These are phyloP conservation scores for Echeveria elegans DNA, from an alignment of 164 flowering plant genomes.

Conservation along the genomic window DNA sequence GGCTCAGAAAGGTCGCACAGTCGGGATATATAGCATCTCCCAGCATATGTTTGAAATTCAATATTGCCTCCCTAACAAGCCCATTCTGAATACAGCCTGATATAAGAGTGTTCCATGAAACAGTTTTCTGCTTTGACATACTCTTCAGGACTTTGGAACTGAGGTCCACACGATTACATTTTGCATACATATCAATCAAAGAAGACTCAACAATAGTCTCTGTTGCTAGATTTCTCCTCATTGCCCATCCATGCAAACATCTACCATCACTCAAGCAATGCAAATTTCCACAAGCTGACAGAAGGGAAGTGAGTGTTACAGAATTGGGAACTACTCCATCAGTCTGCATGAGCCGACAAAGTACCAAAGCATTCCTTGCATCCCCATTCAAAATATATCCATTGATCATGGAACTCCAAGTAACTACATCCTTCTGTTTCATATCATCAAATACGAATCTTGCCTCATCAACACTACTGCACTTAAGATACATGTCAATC, in stretches of 20 bases:
- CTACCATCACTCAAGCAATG: conserved; percentile 30
- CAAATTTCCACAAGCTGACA: conserved; percentile 45
- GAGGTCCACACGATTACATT: conserved; percentile 28
- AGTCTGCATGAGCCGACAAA: conserved; percentile 38
- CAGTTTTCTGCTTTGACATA: conserved; percentile 33
- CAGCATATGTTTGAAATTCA: conserved; percentile 53
- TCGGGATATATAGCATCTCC: conserved; percentile 35
- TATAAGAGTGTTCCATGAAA: conserved; percentile 69
- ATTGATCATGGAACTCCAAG: conserved; percentile 68
- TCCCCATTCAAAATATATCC: conserved; percentile 43
- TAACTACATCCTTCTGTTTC: conserved; percentile 54
- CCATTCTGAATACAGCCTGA: conserved; percentile 47
- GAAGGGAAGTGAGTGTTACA: conserved; percentile 49
- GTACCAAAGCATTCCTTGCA: conserved; percentile 29
- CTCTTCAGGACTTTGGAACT: conserved; percentile 35
- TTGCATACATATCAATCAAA: conserved; percentile 64
- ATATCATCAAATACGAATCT: conserved; percentile 34
- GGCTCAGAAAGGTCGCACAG: conserved; percentile 43
- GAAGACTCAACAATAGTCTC: conserved; percentile 56
- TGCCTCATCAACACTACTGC: conserved; percentile 54
- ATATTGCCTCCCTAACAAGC: conserved; percentile 39
- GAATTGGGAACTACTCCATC: conserved; percentile 53
- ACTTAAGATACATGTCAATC: conserved; percentile 68
- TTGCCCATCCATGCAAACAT: conserved; percentile 54
- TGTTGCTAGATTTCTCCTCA: conserved; percentile 30